These are phyloP conservation scores for Athelia sp. DNA, from an alignment of 1,284 basidiomycete species.

Conservation along the genomic window DNA sequence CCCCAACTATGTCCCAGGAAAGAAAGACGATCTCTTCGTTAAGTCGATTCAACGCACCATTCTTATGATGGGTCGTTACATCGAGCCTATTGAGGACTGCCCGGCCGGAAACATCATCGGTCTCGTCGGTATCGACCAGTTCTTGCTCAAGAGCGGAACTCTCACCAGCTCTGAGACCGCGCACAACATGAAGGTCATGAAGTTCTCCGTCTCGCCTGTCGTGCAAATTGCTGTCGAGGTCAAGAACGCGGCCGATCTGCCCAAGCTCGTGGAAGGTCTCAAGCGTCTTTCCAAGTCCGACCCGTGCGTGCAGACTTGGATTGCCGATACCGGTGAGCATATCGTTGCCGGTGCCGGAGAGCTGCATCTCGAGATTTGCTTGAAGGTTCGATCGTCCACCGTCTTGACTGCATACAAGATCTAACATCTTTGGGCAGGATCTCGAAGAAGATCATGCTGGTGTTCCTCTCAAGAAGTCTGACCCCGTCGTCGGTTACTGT, in stretches of 20 bases:
- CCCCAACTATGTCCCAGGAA: slow-evolving; percentile 97
- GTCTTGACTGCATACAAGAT: not conserved
- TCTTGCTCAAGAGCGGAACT: slow-evolving; percentile 99
- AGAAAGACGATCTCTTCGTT: slow-evolving; percentile 98
- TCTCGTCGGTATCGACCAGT: slow-evolving; percentile 99
- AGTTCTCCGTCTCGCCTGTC: slow-evolving; percentile 99
- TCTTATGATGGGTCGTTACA: slow-evolving; percentile 99
- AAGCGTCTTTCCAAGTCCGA: slow-evolving; percentile 99
- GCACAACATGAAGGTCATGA: slow-evolving; percentile 99
- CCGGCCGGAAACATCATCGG: slow-evolving; percentile 98
- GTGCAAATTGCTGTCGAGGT: slow-evolving; percentile 99
- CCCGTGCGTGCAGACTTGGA: slow-evolving; percentile 98
- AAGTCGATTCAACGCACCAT: slow-evolving; percentile 99
- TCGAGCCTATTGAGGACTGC: slow-evolving; percentile 99
- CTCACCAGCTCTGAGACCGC: slow-evolving; percentile 97
- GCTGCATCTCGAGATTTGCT: slow-evolving; percentile 98
- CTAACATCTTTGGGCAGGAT: slow-evolving; percentile 50
- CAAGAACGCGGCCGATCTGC: slow-evolving; percentile 98
- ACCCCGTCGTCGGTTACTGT: slow-evolving; percentile 97
- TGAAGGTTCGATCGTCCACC: slow-evolving; percentile 66
- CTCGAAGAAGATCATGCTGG: slow-evolving; percentile 99
- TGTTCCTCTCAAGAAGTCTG: slow-evolving; percentile 98
- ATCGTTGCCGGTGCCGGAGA: slow-evolving; percentile 99
- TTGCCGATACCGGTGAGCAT: slow-evolving; percentile 92
- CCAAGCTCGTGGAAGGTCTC: slow-evolving; percentile 99